phyloP scores from a whole-genome alignment of 129 eudicot species.

The Erigeron canadensis region DNA sequence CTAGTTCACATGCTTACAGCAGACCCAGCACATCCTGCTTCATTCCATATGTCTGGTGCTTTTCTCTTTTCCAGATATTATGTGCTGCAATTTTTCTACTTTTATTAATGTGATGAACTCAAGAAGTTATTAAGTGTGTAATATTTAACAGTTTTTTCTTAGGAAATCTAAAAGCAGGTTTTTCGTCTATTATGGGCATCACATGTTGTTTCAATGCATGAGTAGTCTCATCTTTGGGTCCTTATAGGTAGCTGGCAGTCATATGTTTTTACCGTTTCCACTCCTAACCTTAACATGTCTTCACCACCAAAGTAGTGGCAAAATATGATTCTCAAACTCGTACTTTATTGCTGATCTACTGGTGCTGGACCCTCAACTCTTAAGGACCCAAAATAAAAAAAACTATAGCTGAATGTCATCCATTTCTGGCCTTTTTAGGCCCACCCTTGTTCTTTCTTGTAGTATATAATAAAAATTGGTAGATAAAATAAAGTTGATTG shows the following conservation, averaged over 20 bases:
- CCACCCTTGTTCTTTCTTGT: too few species aligned
- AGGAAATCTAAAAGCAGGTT: constrained; percentile 6
- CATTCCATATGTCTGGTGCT: constrained; percentile 1
- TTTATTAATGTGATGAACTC: constrained; percentile 25
- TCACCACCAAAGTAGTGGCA: too few species aligned
- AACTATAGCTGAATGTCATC: too few species aligned
- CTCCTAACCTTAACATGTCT: too few species aligned
- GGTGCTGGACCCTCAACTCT: too few species aligned
- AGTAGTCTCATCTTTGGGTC: neutral
- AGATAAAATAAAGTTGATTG: too few species aligned
- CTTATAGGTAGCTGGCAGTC: neutral
- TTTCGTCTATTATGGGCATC: neutral
- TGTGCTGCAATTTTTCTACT: neutral
- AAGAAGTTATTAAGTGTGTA: constrained; percentile 28
- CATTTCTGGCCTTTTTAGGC: too few species aligned
- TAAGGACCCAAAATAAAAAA: too few species aligned
- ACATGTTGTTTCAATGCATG: neutral
- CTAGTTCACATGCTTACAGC: constrained; percentile 28
- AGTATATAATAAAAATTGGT: too few species aligned
- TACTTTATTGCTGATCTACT: too few species aligned
- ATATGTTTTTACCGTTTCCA: neutral
- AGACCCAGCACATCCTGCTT: neutral
- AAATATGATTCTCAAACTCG: too few species aligned
- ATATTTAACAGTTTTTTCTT: constrained; percentile 24
- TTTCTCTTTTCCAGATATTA: constrained; percentile 10